Evolutionary conservation across 1,284 basidiomycete species (phyloP).

Genomic region (Hemileia vastatrix): DNA sequence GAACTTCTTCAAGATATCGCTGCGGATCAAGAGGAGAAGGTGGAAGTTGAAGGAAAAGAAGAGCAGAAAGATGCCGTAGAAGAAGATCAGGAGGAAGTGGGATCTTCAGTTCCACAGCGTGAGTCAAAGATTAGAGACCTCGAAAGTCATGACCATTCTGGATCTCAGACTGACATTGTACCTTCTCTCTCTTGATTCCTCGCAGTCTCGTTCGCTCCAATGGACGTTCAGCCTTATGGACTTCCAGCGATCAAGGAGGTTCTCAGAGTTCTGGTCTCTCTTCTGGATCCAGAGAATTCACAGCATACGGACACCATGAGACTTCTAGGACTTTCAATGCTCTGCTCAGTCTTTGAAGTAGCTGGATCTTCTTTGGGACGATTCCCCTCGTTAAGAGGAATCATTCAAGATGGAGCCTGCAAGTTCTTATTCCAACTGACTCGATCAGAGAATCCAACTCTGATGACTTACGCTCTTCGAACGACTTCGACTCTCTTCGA

Average conservation of each 20-base stretch:
- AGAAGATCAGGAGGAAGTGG: conserved; percentile 4
- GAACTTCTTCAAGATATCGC: background rate
- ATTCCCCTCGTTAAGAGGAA: conserved; percentile 37
- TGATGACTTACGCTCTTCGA: conserved; percentile 33
- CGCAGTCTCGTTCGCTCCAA: background rate
- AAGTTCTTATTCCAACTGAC: conserved; percentile 39
- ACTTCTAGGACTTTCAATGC: conserved; percentile 37
- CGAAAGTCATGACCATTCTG: background rate
- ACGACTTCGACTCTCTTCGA: conserved; percentile 36
- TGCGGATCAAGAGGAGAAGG: background rate
- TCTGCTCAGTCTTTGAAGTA: conserved; percentile 36
- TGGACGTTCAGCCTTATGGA: conserved; percentile 32
- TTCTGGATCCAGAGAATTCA: conserved; percentile 37
- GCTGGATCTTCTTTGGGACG: conserved; percentile 32
- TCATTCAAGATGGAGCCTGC: conserved; percentile 41
- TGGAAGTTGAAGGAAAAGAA: background rate
- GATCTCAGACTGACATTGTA: background rate
- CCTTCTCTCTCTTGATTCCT: background rate
- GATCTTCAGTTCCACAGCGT: background rate
- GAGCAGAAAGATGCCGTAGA: background rate
- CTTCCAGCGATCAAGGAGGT: conserved; percentile 40
- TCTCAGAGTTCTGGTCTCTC: conserved; percentile 37
- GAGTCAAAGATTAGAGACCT: background rate
- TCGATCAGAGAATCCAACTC: conserved; percentile 21
- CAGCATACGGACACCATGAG: conserved; percentile 43